Evolutionary conservation across 345 rosid species (phyloP).

Genomic region (Mercurialis annua): DNA sequence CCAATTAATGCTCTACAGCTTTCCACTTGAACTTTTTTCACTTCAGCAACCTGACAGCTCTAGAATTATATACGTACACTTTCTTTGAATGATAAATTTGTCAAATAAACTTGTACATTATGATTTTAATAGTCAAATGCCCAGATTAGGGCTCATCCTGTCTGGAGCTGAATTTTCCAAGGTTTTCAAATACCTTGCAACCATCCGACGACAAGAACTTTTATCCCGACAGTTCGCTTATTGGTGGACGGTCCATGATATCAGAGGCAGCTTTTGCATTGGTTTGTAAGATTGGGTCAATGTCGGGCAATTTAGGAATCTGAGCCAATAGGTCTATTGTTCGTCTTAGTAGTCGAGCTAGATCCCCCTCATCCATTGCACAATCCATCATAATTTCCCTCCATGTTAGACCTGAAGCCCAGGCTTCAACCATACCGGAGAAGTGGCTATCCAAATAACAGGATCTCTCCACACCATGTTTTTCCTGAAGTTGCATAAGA

Average conservation of each 20-base stretch:
- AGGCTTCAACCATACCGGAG: conserved; percentile 98
- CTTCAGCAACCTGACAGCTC: no score
- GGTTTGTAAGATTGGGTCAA: conserved; percentile 58
- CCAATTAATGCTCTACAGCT: no score
- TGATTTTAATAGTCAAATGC: not conserved
- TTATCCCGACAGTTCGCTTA: conserved; percentile 86
- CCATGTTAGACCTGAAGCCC: conserved; percentile 97
- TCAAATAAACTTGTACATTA: not conserved
- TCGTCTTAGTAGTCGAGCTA: conserved; percentile 77
- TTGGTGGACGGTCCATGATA: conserved; percentile 91
- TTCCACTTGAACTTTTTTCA: no score
- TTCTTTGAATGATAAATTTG: not conserved
- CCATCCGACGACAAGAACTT: not conserved
- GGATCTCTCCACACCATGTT: conserved; percentile 67
- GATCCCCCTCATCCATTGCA: conserved; percentile 96
- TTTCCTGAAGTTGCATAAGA: conserved; percentile 64
- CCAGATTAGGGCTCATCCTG: not conserved
- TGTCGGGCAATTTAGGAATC: conserved; percentile 87
- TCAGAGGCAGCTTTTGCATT: conserved; percentile 61
- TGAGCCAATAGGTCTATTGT: conserved; percentile 83
- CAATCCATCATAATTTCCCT: conserved; percentile 93
- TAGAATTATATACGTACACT: not conserved
- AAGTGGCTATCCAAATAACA: conserved; percentile 80
- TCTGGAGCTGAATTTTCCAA: not conserved
- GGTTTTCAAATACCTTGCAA: not conserved